These are phyloP conservation scores for Brettanomyces sp. DNA, from an alignment of 805 yeast species.

Conservation along the genomic window DNA sequence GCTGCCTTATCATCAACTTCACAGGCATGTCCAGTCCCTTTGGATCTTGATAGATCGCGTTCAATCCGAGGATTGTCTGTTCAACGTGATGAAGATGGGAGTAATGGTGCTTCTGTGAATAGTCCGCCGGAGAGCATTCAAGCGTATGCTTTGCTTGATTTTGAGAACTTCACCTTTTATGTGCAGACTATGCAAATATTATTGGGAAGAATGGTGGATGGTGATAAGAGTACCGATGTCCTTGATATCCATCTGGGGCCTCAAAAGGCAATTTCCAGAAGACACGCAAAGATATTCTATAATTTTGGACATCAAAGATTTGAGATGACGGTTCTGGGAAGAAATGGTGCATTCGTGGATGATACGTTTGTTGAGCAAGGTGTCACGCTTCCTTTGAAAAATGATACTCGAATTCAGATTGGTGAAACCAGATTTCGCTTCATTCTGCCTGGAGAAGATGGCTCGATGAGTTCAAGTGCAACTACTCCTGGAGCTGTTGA, in stretches of 20 bases:
- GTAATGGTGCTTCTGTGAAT: neutral
- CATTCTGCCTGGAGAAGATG: constrained; percentile 62
- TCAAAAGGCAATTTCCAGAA: constrained; percentile 85
- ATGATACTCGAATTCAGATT: constrained; percentile 80
- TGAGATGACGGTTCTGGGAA: constrained; percentile 83
- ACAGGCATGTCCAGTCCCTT: no score
- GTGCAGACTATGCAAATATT: constrained; percentile 94
- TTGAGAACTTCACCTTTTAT: constrained; percentile 86
- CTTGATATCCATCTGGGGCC: constrained; percentile 91
- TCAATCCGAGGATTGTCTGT: constrained; percentile 2
- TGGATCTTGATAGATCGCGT: neutral
- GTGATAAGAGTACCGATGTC: constrained; percentile 42
- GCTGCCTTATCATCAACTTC: no score
- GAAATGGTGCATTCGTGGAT: constrained; percentile 96
- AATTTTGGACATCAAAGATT: constrained; percentile 94
- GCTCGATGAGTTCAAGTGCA: constrained; percentile 9
- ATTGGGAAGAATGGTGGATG: constrained; percentile 80
- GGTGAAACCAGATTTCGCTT: constrained; percentile 88
- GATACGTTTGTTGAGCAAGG: constrained; percentile 85
- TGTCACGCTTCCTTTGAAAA: constrained; percentile 76
- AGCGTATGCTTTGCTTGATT: constrained; percentile 74
- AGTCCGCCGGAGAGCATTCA: constrained; percentile 28
- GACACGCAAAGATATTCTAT: constrained; percentile 93
- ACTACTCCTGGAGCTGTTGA: constrained; percentile 14
- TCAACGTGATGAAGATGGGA: neutral